Evolutionary conservation across 805 yeast genomes (phyloP), one percentile per base, ranked within the genome.

Genomic region (Hanseniaspora mollemarum): DNA sequence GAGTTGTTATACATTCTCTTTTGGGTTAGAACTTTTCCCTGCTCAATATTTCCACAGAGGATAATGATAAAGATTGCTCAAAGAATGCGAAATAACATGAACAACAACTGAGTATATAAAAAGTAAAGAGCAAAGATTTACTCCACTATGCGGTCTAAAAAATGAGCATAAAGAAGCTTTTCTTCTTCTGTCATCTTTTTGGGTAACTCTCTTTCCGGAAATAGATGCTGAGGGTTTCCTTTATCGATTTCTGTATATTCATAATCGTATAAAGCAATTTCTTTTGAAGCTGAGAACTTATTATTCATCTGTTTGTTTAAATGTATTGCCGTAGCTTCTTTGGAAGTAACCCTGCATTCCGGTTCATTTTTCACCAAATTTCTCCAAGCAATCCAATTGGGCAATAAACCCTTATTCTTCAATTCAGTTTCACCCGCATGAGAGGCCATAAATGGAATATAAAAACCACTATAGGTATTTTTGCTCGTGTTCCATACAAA

Each of bases 401-500:
- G 15, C n/a, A 39, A 16, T 26, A 24, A 7, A 16, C 45, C 45
- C 3, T 19, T 13, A n/a, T 8, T 80, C 80, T 13, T 71, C 73
- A 49, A 75, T 72, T 64, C 74, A 81, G 19, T 81, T 62, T 1
- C 88, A 88, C 0, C 87, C 79, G 1, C 74, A 13, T 5, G 4
- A 24, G 7, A 64, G 56, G 82, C 87, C 48, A 70, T 67, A 24
- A 82, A 68, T 13, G 67, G 61, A 3, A 82, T 74, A 40, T 62
- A 64, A 59, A 76, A 83, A 2, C 78, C 74, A 57, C 83, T 65
- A 45, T 64, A 71, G 39, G 78, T 78, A n/a, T 70, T 65, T 16
- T 75, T 67, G 5, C 69, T 67, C 22, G 66, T 72, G 61, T 86
- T 95, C 50, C 74, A 71, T 56, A 87, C 80, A 18, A 87, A 67